These are phyloP conservation scores for Paracorniculantispora psalliotae DNA, from an alignment of 2,329 filamentous ascomycete species.

Conservation along the genomic window DNA sequence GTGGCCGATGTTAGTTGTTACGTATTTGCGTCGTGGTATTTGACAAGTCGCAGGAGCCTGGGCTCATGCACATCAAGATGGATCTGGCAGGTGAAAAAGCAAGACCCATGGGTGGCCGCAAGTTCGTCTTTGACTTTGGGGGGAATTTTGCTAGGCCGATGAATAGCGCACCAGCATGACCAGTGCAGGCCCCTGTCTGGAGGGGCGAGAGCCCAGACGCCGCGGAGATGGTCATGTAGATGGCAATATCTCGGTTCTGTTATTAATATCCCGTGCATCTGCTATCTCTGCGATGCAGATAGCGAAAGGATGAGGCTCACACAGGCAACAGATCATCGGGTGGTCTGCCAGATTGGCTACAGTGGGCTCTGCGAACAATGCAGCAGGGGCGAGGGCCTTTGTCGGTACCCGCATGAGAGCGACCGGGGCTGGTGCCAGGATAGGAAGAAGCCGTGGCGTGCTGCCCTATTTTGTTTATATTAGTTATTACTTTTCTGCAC, in stretches of 20 bases:
- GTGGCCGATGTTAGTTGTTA: background rate
- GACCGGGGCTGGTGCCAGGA: background rate
- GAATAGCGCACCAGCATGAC: background rate
- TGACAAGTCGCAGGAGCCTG: background rate
- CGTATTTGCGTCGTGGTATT: background rate
- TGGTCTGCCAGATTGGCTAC: constrained; percentile 6
- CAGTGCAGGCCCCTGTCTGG: background rate
- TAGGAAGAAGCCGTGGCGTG: background rate
- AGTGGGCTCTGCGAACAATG: background rate
- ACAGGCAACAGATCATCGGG: constrained; percentile 6
- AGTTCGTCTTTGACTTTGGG: background rate
- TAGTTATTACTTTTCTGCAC: background rate
- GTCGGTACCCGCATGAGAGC: background rate
- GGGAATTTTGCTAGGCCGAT: background rate
- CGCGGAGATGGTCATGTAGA: background rate
- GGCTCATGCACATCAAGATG: background rate
- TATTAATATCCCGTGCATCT: background rate
- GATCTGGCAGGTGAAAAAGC: constrained; percentile 8
- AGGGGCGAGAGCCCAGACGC: background rate
- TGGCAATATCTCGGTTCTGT: background rate
- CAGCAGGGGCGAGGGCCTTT: background rate
- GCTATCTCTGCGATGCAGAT: background rate
- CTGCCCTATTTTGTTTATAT: background rate
- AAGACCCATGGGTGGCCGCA: background rate
- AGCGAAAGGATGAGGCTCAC: background rate